Evolutionary conservation across 2,329 filamentous ascomycete species (phyloP), one percentile per base, ranked within the genome.

Genomic region (Microdochium trichocladiopsis): DNA sequence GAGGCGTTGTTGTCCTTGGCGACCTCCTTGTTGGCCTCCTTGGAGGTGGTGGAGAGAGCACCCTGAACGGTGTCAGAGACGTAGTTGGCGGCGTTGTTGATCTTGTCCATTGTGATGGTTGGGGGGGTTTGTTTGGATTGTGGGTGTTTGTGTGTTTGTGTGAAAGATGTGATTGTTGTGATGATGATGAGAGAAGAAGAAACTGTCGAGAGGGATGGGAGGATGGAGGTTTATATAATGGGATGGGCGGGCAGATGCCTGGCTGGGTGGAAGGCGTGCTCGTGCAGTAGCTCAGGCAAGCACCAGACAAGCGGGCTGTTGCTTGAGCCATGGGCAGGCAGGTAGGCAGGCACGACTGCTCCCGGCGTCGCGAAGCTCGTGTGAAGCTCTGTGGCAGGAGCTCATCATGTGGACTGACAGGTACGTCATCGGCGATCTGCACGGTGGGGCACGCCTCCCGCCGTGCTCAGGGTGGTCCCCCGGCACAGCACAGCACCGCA

Each of bases 21-120:
- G 58, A 82, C 76, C 59, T 77, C 66, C 80, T 87, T 86, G 80
- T 87, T 87, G 73, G 74, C 73, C 73, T 86, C 82, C 80, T 87
- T 87, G 72, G 76, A 80, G 56, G 78, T 72, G 59, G 77, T 75
- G 56, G 73, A 72, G 57, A 74, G 65, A 55, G 73, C 73, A 66
- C 83, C 72, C 74, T 85, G 76, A 66, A 83, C 69, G 63, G 74
- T 72, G 76, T 86, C 84, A 60, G 80, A 71, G 72, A 86, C 82
- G 79, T 86, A 86, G 79, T 85, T 86, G 72, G 73, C 82, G 64
- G 77, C 78, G 72, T 85, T 80, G 75, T 77, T 76, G 66, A 78
- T 56, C 57, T 74, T 71, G 51, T 79, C 76, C 76, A 79, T 79
- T 68, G 53, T 73, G 69, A 62, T 58, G 55, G 49, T 61, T 45